A percentile compares a stretch with the other conserved stretches of the same genome.
Conservation (phyloP, 345 rosid species). For the Nasturtium officinale region DNA sequence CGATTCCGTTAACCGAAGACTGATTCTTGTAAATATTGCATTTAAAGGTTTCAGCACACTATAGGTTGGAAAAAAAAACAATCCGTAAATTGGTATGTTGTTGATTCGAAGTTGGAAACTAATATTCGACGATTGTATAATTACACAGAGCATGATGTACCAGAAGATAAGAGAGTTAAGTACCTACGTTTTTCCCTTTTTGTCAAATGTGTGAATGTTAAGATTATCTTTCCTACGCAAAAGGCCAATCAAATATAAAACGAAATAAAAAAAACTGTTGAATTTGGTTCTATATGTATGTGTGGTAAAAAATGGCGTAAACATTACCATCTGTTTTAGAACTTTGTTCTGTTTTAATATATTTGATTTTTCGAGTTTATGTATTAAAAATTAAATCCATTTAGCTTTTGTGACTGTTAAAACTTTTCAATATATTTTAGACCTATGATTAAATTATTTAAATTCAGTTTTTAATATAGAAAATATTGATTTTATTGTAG, state of each 20-base stretch:
- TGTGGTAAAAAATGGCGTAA: neutral
- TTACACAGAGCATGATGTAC: neutral
- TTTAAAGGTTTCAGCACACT: neutral
- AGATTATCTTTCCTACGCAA: neutral
- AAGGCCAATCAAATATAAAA: neutral
- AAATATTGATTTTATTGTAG: too few species aligned
- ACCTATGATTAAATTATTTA: neutral
- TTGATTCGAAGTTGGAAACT: too few species aligned
- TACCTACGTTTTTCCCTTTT: slow-evolving; percentile 7
- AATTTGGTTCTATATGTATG: neutral
- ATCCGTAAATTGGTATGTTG: too few species aligned
- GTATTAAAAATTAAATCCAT: neutral
- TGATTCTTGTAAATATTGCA: slow-evolving; percentile 8
- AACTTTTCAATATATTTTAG: too few species aligned
- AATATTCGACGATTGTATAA: neutral
- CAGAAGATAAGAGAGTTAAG: neutral
- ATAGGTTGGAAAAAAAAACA: too few species aligned
- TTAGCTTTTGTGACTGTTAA: too few species aligned
- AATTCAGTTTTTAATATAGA: too few species aligned
- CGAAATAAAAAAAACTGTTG: neutral
- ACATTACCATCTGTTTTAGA: too few species aligned
- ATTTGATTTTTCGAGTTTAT: too few species aligned
- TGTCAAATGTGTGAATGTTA: neutral
- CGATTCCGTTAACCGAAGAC: neutral
- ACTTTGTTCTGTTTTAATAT: too few species aligned